phyloP scores from a whole-genome alignment of 139 green algal genomes.

The Raphidocelis subcapitata region DNA sequence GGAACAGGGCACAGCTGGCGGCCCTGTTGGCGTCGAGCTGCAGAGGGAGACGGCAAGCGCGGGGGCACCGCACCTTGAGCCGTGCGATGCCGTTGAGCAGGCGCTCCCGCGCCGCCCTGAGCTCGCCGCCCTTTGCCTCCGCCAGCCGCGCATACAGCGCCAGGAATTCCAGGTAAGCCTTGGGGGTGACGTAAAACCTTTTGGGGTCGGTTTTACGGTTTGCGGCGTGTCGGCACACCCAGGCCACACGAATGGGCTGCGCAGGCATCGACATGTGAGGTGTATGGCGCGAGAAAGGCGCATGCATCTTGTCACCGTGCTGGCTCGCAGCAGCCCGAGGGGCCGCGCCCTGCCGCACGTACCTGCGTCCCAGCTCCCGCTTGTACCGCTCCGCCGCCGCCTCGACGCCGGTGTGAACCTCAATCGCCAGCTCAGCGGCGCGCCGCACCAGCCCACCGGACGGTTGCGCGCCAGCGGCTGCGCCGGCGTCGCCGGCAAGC shows the following conservation, averaged over 20 bases:
- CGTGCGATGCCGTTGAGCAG: slow-evolving; percentile 79
- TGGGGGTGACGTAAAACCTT: slow-evolving; percentile 82
- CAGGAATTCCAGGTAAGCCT: slow-evolving; percentile 85
- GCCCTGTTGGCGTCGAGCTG: too few species aligned
- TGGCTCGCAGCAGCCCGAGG: too few species aligned
- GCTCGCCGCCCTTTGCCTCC: slow-evolving; percentile 38
- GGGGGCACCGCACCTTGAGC: slow-evolving; percentile 43
- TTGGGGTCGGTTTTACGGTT: too few species aligned
- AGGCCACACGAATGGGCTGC: too few species aligned
- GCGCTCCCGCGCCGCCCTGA: slow-evolving; percentile 52
- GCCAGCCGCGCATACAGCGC: slow-evolving; percentile 70
- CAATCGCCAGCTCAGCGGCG: slow-evolving; percentile 43
- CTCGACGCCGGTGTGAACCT: slow-evolving; percentile 60
- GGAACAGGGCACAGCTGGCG: too few species aligned
- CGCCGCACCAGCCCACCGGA: neutral
- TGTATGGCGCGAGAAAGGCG: too few species aligned
- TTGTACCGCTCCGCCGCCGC: slow-evolving; percentile 51
- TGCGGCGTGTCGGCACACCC: too few species aligned
- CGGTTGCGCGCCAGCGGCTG: neutral
- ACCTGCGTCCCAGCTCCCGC: slow-evolving; percentile 57
- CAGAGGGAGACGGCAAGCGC: too few species aligned
- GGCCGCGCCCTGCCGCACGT: too few species aligned
- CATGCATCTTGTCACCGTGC: neutral
- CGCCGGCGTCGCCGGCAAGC: slow-evolving; percentile 36
- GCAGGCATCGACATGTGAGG: too few species aligned